These are phyloP conservation scores for Austroboletus niveus DNA, from an alignment of 1,284 basidiomycete species.

Conservation along the genomic window DNA sequence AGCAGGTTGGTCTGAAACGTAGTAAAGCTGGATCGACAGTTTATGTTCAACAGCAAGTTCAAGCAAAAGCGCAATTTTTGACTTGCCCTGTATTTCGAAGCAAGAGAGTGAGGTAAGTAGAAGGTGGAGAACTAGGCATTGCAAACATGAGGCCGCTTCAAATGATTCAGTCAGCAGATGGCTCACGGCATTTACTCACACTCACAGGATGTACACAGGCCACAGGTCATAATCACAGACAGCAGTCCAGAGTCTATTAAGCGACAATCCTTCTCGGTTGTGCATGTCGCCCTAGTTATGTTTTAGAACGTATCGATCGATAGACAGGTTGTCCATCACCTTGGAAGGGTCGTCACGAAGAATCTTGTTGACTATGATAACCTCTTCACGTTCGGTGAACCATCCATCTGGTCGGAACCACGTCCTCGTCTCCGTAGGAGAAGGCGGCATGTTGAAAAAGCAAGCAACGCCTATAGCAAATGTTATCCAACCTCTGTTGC, in stretches of 20 bases:
- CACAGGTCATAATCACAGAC: conserved; percentile 66
- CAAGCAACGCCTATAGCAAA: conserved; percentile 54
- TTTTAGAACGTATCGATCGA: background rate
- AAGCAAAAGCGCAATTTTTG: background rate
- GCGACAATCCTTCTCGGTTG: conserved; percentile 64
- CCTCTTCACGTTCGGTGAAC: conserved; percentile 58
- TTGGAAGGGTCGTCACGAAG: conserved; percentile 70
- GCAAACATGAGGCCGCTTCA: conserved; percentile 41
- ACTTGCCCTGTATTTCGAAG: conserved; percentile 53
- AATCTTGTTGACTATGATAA: conserved; percentile 52
- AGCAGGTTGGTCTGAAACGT: conserved; percentile 62
- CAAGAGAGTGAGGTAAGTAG: conserved; percentile 39
- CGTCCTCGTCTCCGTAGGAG: conserved; percentile 63
- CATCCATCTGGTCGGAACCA: conserved; percentile 69
- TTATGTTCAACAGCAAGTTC: background rate
- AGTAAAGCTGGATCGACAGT: conserved; percentile 42
- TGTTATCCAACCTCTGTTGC: conserved; percentile 45
- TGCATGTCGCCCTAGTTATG: conserved; percentile 62
- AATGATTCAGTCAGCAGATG: background rate
- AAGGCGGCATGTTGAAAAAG: conserved; percentile 68
- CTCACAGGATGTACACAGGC: conserved; percentile 61
- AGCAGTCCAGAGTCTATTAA: conserved; percentile 52
- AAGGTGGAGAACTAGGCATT: conserved; percentile 50
- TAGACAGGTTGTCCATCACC: conserved; percentile 23
- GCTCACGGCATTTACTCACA: background rate